phyloP scores from a whole-genome alignment of 1,284 basidiomycete species.

The Austroboletus niveus region DNA sequence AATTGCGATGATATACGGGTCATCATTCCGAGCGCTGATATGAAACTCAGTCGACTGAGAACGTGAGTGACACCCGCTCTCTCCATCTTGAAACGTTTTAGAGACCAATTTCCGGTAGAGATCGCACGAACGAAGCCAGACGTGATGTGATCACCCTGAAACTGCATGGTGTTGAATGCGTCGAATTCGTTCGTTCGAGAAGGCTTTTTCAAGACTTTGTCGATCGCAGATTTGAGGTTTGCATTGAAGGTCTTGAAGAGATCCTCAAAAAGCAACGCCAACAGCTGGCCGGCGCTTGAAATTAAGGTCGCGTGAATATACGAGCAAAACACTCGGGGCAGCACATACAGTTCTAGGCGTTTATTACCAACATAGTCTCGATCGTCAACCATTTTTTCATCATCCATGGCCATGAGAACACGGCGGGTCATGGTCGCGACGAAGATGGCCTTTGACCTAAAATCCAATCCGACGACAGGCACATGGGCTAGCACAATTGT shows the following conservation, averaged over 20 bases:
- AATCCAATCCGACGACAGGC: slow-evolving; percentile 88
- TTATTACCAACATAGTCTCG: slow-evolving; percentile 99
- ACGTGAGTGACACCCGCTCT: slow-evolving; percentile 99
- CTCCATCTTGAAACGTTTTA: slow-evolving; percentile 99
- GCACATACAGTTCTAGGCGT: slow-evolving; percentile 87
- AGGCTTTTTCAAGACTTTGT: slow-evolving; percentile 97
- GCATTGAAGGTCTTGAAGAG: slow-evolving; percentile 99
- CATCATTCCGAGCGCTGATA: slow-evolving; percentile 99
- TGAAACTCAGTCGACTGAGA: slow-evolving; percentile 91
- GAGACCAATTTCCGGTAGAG: slow-evolving; percentile 98
- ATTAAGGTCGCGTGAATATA: slow-evolving; percentile 31
- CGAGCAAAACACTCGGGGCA: slow-evolving; percentile 3
- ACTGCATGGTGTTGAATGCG: slow-evolving; percentile 91
- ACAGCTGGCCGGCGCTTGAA: slow-evolving; percentile 88
- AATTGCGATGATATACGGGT: slow-evolving; percentile 98
- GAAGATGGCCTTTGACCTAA: slow-evolving; percentile 95
- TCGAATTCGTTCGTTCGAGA: slow-evolving; percentile 96
- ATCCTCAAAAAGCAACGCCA: slow-evolving; percentile 96
- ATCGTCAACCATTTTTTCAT: slow-evolving; percentile 97
- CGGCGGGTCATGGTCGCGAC: slow-evolving; percentile 97
- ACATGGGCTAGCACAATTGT: slow-evolving; percentile 98
- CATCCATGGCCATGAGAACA: slow-evolving; percentile 95
- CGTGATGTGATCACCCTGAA: slow-evolving; percentile 94
- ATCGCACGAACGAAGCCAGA: slow-evolving; percentile 97
- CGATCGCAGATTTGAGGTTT: slow-evolving; percentile 94